These are phyloP conservation scores for Quillaja saponaria DNA, from an alignment of 306 rosid species.

Conservation along the genomic window DNA sequence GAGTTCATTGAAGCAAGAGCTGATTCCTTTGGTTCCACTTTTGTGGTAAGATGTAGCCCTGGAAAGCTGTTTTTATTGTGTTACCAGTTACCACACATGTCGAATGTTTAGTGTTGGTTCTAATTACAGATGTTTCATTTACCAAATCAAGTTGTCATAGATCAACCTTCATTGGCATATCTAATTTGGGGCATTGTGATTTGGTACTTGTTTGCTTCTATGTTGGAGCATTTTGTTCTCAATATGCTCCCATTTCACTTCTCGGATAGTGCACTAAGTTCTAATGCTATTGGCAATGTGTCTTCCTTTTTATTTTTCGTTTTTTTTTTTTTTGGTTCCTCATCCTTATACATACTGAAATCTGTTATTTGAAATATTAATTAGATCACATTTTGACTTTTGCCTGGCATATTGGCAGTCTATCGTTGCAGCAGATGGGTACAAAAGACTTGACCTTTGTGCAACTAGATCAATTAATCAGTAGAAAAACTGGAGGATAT, in stretches of 20 bases:
- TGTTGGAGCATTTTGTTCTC: conserved; percentile 1
- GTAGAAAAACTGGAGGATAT: conserved; percentile 99
- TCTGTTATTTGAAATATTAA: conserved; percentile 19
- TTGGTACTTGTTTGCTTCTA: conserved; percentile 16
- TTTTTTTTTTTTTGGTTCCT: conserved; percentile 26
- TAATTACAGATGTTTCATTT: background rate
- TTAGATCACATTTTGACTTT: conserved; percentile 30
- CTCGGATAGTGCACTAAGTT: no score
- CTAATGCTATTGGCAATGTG: conserved; percentile 5
- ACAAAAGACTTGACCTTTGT: conserved; percentile 93
- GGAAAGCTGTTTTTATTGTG: conserved; percentile 27
- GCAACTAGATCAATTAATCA: conserved; percentile 90
- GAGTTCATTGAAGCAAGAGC: conserved; percentile 86
- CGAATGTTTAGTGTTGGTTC: conserved; percentile 20
- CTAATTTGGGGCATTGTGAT: conserved; percentile 9
- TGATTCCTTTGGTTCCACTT: conserved; percentile 85
- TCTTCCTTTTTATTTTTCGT: background rate
- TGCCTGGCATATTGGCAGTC: conserved; percentile 57
- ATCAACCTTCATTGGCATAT: conserved; percentile 15
- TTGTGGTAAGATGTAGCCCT: conserved; percentile 69
- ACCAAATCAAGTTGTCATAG: conserved; percentile 13
- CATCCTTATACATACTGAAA: conserved; percentile 10
- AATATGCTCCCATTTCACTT: conserved; percentile 8
- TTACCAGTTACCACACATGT: conserved; percentile 3
- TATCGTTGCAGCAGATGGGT: conserved; percentile 98